A percentile compares a stretch with the other conserved stretches of the same genome.
These are phyloP conservation scores for Xylaria castorea DNA, from an alignment of 495 filamentous ascomycete genomes.

Conservation along the genomic window DNA sequence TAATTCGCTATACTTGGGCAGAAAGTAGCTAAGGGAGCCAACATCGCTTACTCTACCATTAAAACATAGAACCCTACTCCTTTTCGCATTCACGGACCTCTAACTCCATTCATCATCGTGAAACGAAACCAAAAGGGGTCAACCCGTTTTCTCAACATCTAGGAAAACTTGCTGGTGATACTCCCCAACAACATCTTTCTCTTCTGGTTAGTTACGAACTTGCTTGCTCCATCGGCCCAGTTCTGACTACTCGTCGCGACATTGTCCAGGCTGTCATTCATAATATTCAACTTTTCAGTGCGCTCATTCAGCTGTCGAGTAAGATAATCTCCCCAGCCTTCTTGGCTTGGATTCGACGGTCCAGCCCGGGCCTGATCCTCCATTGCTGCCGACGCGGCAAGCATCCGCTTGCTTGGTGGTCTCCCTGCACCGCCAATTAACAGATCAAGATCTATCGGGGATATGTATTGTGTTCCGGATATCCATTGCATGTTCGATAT, in stretches of 20 bases:
- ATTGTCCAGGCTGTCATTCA: constrained; percentile 82
- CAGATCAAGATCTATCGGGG: constrained; percentile 87
- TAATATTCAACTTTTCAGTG: constrained; percentile 81
- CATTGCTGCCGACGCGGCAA: constrained; percentile 54
- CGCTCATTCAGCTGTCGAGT: constrained; percentile 85
- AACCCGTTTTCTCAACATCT: neutral
- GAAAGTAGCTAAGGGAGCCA: neutral
- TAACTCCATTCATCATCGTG: neutral
- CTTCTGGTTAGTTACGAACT: constrained; percentile 86
- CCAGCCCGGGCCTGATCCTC: constrained; percentile 42
- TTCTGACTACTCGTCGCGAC: constrained; percentile 78
- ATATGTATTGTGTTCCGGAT: constrained; percentile 89
- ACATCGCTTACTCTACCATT: neutral
- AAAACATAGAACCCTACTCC: neutral
- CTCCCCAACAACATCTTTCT: constrained; percentile 75
- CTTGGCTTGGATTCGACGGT: constrained; percentile 60
- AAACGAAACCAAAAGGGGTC: neutral
- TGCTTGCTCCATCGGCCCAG: constrained; percentile 86
- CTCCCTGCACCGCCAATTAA: constrained; percentile 88
- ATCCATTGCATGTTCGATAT: constrained; percentile 98
- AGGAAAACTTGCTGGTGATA: constrained; percentile 55
- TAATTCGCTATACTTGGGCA: neutral
- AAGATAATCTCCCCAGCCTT: constrained; percentile 70
- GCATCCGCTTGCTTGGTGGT: constrained; percentile 81
- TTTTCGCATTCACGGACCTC: neutral